phyloP scores from a whole-genome alignment of 2,329 filamentous ascomycete species.

The Hymenoscyphus occultus region DNA sequence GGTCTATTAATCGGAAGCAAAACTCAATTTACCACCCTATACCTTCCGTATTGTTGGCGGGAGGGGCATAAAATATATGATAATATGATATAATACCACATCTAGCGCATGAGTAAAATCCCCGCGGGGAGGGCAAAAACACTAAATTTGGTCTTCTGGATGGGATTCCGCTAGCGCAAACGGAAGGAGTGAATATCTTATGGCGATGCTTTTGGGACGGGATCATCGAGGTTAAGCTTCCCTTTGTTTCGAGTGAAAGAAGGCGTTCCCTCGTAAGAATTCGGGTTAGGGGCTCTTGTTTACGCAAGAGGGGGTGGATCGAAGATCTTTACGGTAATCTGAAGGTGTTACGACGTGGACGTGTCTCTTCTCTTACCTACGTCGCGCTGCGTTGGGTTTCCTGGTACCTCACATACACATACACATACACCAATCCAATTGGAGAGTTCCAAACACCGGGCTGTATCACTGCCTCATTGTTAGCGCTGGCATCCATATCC shows the following conservation, averaged over 20 bases:
- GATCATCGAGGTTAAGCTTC: background rate
- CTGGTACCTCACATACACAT: background rate
- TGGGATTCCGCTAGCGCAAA: too few relatives aligned
- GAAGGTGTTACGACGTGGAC: background rate
- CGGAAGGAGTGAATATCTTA: background rate
- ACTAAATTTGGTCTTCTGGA: too few relatives aligned
- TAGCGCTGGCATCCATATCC: background rate
- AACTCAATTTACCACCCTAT: too few relatives aligned
- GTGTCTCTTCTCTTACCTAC: background rate
- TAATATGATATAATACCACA: too few relatives aligned
- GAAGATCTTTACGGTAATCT: background rate
- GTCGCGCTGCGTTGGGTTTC: background rate
- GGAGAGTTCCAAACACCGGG: background rate
- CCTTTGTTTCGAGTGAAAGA: background rate
- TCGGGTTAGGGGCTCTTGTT: background rate
- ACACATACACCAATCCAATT: background rate
- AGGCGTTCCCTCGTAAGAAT: too few relatives aligned
- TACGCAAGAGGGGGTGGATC: constrained; percentile 2
- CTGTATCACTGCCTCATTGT: background rate
- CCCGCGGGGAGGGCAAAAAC: too few relatives aligned
- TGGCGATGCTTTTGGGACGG: background rate
- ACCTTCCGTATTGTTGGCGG: too few relatives aligned
- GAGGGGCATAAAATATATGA: too few relatives aligned
- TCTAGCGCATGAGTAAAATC: too few relatives aligned
- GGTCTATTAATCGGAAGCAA: too few relatives aligned